Evolutionary conservation across 148 eudicot genomes (phyloP).

Genomic region (Vaccinium darrowii): DNA sequence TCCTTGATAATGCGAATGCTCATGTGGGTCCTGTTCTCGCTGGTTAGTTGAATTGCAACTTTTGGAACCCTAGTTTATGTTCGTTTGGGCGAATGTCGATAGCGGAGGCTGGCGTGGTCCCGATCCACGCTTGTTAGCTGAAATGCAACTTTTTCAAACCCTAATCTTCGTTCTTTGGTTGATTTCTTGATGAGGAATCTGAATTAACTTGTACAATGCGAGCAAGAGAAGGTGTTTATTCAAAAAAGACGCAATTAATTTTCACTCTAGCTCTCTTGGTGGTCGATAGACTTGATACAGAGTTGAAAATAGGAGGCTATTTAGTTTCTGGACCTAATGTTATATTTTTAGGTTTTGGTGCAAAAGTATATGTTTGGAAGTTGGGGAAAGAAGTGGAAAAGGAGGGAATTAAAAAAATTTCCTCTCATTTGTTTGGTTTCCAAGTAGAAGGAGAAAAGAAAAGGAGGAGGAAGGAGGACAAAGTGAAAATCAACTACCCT

Average conservation of each 20-base stretch:
- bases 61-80: background rate
- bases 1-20: slow-evolving; percentile 29
- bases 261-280: background rate
- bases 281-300: background rate
- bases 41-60: background rate
- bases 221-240: background rate
- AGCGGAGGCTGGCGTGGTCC: background rate
- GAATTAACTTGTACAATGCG: slow-evolving; percentile 3
- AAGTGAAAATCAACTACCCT: no score
- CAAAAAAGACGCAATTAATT: background rate
- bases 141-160: slow-evolving; percentile 13
- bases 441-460: no score
- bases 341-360: slow-evolving; percentile 13
- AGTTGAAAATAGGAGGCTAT: background rate
- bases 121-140: background rate
- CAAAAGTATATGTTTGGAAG: background rate
- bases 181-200: background rate
- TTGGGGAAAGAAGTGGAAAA: no score
- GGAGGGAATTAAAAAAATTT: no score
- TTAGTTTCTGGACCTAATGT: background rate
- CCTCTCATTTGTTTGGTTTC: no score
- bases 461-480: no score
- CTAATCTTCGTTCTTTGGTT: slow-evolving; percentile 1
- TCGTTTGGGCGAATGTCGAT: background rate
- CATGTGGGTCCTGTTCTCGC: slow-evolving; percentile 57